Evolutionary conservation across 1,139 yeast genomes (phyloP).

Genomic region (Yamadazyma mexicana): DNA sequence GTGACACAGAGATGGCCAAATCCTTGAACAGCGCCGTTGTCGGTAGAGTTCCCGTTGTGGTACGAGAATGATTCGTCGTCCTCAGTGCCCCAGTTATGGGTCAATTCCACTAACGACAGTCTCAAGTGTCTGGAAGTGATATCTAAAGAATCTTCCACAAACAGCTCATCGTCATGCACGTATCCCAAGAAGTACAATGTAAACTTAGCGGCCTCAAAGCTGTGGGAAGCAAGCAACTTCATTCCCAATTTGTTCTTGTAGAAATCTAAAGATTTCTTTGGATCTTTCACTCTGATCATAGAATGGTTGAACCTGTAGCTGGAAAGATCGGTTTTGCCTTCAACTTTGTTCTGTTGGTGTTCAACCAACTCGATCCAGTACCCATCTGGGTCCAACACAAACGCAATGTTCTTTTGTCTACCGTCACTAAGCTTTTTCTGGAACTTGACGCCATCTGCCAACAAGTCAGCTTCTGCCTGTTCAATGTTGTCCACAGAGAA

Average conservation of each 20-base stretch:
- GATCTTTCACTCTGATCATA: conserved; percentile 91
- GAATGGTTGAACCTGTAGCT: conserved; percentile 79
- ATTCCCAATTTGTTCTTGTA: conserved; percentile 80
- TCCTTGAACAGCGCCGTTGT: conserved; percentile 66
- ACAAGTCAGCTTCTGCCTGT: conserved; percentile 56
- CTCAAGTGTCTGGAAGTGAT: conserved; percentile 35
- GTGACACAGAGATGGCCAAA: conserved; percentile 84
- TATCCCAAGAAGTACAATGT: conserved; percentile 84
- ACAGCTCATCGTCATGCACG: conserved; percentile 41
- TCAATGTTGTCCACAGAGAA: conserved; percentile 80
- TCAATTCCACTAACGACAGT: conserved; percentile 80
- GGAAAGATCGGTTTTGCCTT: conserved; percentile 35
- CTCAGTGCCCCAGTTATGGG: conserved; percentile 96
- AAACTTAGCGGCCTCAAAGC: conserved; percentile 70
- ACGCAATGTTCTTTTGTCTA: conserved; percentile 89
- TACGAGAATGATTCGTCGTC: conserved; percentile 68
- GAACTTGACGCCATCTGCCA: conserved; percentile 65
- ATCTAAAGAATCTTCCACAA: conserved; percentile 34
- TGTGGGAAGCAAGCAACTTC: conserved; percentile 59
- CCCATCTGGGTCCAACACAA: conserved; percentile 92
- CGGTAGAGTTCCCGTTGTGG: conserved; percentile 74
- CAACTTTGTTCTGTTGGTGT: conserved; percentile 48
- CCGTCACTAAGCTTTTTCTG: conserved; percentile 86
- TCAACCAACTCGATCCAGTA: conserved; percentile 93
- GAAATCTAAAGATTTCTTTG: conserved; percentile 69